A percentile compares a stretch with the other conserved stretches of the same genome.
Evolutionary conservation across 257 asterid genomes (phyloP).

Genomic region (Solanum verrucosum): DNA sequence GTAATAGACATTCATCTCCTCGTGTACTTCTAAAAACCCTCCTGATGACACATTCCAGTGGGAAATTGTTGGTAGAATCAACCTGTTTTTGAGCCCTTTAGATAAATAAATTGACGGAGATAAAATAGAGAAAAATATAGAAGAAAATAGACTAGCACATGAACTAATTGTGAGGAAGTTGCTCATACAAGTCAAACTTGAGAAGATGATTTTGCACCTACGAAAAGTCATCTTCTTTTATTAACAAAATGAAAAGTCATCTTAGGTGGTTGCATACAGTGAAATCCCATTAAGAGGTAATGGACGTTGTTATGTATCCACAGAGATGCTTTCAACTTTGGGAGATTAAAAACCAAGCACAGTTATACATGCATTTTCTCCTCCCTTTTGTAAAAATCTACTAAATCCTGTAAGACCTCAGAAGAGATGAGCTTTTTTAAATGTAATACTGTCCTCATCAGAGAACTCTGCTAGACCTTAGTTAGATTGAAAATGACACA

Average conservation of each 20-base stretch:
- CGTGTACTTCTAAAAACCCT: conserved; percentile 68
- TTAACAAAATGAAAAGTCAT: not conserved
- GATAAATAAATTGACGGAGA: not conserved
- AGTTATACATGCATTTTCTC: not conserved
- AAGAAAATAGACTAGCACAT: not conserved
- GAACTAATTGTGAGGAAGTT: not conserved
- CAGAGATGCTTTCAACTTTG: not conserved
- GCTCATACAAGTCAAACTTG: not conserved
- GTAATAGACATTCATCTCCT: conserved; percentile 91
- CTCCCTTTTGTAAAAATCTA: not conserved
- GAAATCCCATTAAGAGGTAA: not conserved
- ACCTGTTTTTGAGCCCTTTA: conserved; percentile 42
- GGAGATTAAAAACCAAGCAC: not conserved
- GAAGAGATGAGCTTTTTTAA: not conserved
- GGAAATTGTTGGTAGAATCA: conserved; percentile 75
- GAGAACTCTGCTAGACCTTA: not conserved
- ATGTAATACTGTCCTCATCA: not conserved
- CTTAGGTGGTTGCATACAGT: not conserved
- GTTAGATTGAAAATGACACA: not conserved
- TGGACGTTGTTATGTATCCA: not conserved
- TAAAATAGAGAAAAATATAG: not conserved
- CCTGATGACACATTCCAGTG: conserved; percentile 85
- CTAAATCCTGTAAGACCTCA: not conserved
- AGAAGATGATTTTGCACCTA: not conserved
- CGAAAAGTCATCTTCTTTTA: not conserved